These are phyloP conservation scores for Talaromyces adpressus DNA, from an alignment of 495 filamentous ascomycete genomes.

Conservation along the genomic window DNA sequence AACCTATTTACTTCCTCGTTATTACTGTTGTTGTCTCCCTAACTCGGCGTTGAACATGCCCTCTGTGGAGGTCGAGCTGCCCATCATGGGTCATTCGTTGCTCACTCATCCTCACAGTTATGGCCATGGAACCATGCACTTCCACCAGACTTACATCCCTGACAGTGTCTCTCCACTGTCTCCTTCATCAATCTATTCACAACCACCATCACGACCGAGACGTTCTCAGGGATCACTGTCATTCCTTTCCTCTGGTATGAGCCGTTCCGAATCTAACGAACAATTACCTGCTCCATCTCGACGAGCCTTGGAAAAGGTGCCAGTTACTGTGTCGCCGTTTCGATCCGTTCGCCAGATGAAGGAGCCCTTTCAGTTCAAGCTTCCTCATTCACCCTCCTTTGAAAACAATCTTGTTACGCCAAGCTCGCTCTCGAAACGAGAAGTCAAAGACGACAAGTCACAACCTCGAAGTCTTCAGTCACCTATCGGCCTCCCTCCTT, in stretches of 20 bases:
- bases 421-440: conserved; percentile 1
- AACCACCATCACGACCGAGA: neutral
- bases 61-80: conserved; percentile 7
- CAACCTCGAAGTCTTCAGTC: conserved; percentile 7
- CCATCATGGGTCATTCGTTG: conserved; percentile 9
- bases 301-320: conserved; percentile 12
- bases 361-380: conserved; percentile 35
- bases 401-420: neutral
- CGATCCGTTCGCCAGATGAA: conserved; percentile 43
- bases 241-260: conserved; percentile 18
- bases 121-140: neutral
- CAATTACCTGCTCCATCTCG: conserved; percentile 1
- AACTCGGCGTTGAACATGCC: neutral
- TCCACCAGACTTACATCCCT: neutral
- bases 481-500: conserved; percentile 9
- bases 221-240: conserved; percentile 21
- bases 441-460: conserved; percentile 1
- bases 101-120: conserved; percentile 4
- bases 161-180: neutral
- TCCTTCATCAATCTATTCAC: conserved; percentile 5
- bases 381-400: conserved; percentile 27
- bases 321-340: conserved; percentile 31
- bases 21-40: neutral
- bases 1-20: neutral
- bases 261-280: conserved; percentile 20